Conservation (phyloP, 805 yeast species). For the Candida xiaguanensis region DNA sequence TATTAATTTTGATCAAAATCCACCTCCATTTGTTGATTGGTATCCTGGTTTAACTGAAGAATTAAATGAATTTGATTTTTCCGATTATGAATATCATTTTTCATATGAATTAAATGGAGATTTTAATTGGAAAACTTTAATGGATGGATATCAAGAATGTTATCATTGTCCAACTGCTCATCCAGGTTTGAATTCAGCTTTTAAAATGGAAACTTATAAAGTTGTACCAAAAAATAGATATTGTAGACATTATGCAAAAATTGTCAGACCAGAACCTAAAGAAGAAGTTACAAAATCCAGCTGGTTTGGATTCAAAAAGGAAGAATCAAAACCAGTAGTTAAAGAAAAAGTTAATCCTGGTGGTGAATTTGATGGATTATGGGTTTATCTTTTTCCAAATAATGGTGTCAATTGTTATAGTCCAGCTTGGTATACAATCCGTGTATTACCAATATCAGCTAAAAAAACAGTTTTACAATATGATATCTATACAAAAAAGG, state of each 20-base stretch:
- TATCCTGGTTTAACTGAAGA: slow-evolving; percentile 46
- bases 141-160: slow-evolving; percentile 68
- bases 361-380: slow-evolving; percentile 58
- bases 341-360: slow-evolving; percentile 48
- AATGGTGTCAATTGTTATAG: slow-evolving; percentile 63
- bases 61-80: slow-evolving; percentile 55
- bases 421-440: slow-evolving; percentile 63
- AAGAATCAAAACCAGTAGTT: slow-evolving; percentile 5
- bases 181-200: slow-evolving; percentile 55
- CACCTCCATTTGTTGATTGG: slow-evolving; percentile 50
- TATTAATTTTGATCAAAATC: slow-evolving; percentile 47
- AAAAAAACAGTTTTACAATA: slow-evolving; percentile 55
- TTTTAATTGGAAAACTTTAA: slow-evolving; percentile 64
- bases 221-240: slow-evolving; percentile 57
- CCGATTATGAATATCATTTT: slow-evolving; percentile 62
- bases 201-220: slow-evolving; percentile 61
- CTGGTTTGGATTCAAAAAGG: slow-evolving; percentile 53
- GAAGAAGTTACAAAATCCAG: slow-evolving; percentile 27
- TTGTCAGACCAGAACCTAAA: slow-evolving; percentile 35
- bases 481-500: slow-evolving; percentile 60
- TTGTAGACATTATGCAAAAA: slow-evolving; percentile 59
- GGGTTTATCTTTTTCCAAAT: slow-evolving; percentile 60
- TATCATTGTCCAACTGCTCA: slow-evolving; percentile 69
- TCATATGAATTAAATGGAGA: slow-evolving; percentile 60
- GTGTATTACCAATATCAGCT: slow-evolving; percentile 54